phyloP scores from a whole-genome alignment of 768 basidiomycete genomes.

The Vararia minispora region DNA sequence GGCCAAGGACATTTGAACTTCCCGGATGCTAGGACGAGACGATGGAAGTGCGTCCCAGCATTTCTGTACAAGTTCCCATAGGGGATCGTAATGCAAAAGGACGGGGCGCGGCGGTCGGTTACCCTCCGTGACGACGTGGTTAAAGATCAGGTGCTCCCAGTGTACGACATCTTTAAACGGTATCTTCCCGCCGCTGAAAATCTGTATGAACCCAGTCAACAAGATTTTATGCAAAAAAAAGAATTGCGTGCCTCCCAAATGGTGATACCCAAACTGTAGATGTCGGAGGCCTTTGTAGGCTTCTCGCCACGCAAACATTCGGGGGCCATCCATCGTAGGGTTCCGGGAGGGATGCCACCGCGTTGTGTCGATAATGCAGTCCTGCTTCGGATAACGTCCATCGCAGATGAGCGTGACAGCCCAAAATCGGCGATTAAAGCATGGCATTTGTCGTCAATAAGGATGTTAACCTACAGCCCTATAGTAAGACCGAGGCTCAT shows the following conservation, averaged over 20 bases:
- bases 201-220: neutral
- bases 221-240: neutral
- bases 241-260: constrained; percentile 4
- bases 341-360: neutral
- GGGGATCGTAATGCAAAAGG: neutral
- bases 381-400: neutral
- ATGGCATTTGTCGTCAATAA: constrained; percentile 1
- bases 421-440: constrained; percentile 4
- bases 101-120: neutral
- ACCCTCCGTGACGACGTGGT: neutral
- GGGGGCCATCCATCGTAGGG: constrained; percentile 6
- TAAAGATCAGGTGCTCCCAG: no score
- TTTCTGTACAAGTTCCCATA: constrained; percentile 2
- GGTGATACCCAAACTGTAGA: constrained; percentile 4
- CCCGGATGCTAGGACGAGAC: constrained; percentile 1
- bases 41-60: neutral
- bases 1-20: no score
- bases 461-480: neutral
- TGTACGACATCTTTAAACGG: no score
- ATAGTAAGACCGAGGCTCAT: neutral
- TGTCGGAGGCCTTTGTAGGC: constrained; percentile 2
- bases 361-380: neutral
- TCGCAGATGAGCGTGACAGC: neutral
- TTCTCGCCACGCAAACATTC: constrained; percentile 1
- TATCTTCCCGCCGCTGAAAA: no score